phyloP scores from a whole-genome alignment of 1,284 basidiomycete species.

The Xerocomus amazonicus region DNA sequence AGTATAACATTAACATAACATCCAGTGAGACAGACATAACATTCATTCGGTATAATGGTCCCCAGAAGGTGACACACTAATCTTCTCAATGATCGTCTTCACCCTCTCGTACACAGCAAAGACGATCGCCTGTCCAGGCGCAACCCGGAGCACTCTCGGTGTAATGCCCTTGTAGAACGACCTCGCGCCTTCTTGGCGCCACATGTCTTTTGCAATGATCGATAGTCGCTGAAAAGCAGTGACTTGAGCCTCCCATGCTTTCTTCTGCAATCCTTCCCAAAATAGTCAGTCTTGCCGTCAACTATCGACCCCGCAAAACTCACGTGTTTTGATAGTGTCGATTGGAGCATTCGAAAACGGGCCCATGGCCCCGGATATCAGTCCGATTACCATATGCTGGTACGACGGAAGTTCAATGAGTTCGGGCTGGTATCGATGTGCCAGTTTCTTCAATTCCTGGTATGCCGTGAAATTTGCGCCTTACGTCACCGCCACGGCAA shows the following conservation, averaged over 20 bases:
- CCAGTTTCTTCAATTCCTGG: slow-evolving; percentile 90
- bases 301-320: slow-evolving; percentile 27
- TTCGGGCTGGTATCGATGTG: slow-evolving; percentile 76
- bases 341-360: slow-evolving; percentile 97
- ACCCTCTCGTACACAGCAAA: slow-evolving; percentile 91
- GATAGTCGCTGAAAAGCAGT: slow-evolving; percentile 76
- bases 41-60: slow-evolving; percentile 63
- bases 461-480: slow-evolving; percentile 99
- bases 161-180: slow-evolving; percentile 99
- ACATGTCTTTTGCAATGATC: slow-evolving; percentile 88
- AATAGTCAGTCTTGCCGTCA: slow-evolving; percentile 3
- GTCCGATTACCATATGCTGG: slow-evolving; percentile 91
- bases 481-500: slow-evolving; percentile 23
- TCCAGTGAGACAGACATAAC: too few species aligned
- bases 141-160: slow-evolving; percentile 92
- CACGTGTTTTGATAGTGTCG: slow-evolving; percentile 95
- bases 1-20: too few species aligned
- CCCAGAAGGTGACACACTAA: slow-evolving; percentile 55
- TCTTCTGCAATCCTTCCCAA: slow-evolving; percentile 74
- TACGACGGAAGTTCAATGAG: slow-evolving; percentile 80
- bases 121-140: slow-evolving; percentile 89
- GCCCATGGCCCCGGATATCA: slow-evolving; percentile 96
- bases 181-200: slow-evolving; percentile 81
- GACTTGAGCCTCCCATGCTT: slow-evolving; percentile 73
- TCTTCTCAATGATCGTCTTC: slow-evolving; percentile 66